These are phyloP conservation scores for Colletotrichum eleusines DNA, from an alignment of 2,329 filamentous ascomycete species.

Conservation along the genomic window DNA sequence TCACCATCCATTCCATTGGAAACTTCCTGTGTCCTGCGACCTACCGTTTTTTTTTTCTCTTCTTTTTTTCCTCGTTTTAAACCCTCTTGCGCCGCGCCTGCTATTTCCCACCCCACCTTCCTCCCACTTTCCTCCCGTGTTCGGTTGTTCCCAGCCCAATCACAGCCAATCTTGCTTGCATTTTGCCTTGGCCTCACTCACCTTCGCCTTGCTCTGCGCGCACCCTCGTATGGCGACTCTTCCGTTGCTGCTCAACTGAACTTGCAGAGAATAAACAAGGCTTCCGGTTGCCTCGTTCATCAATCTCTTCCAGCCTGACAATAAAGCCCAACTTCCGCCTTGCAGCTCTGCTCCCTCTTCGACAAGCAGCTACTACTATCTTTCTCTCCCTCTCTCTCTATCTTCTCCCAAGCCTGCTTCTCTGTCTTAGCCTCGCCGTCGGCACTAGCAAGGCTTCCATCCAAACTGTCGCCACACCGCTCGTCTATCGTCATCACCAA, in stretches of 20 bases:
- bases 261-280: slow-evolving; percentile 36
- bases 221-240: slow-evolving; percentile 15
- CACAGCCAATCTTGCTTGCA: slow-evolving; percentile 13
- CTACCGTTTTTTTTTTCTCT: slow-evolving; percentile 10
- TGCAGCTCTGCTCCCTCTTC: background rate
- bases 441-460: slow-evolving; percentile 6
- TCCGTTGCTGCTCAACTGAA: slow-evolving; percentile 15
- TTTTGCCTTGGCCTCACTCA: slow-evolving; percentile 9
- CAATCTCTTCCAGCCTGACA: slow-evolving; percentile 18
- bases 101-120: slow-evolving; percentile 27
- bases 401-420: slow-evolving; percentile 1
- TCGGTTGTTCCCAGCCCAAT: slow-evolving; percentile 15
- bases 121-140: slow-evolving; percentile 8
- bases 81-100: slow-evolving; percentile 12
- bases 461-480: slow-evolving; percentile 9
- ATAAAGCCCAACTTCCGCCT: slow-evolving; percentile 29
- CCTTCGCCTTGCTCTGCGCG: background rate
- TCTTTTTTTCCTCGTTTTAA: background rate
- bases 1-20: slow-evolving; percentile 14
- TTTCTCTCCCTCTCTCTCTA: too few relatives aligned
- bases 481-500: slow-evolving; percentile 15
- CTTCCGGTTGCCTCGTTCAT: slow-evolving; percentile 31
- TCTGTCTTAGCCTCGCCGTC: slow-evolving; percentile 25
- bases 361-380: background rate
- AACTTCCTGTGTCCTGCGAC: slow-evolving; percentile 23